These are phyloP conservation scores for Stagonosporopsis rhizophila DNA, from an alignment of 2,329 filamentous ascomycete species.

Conservation along the genomic window DNA sequence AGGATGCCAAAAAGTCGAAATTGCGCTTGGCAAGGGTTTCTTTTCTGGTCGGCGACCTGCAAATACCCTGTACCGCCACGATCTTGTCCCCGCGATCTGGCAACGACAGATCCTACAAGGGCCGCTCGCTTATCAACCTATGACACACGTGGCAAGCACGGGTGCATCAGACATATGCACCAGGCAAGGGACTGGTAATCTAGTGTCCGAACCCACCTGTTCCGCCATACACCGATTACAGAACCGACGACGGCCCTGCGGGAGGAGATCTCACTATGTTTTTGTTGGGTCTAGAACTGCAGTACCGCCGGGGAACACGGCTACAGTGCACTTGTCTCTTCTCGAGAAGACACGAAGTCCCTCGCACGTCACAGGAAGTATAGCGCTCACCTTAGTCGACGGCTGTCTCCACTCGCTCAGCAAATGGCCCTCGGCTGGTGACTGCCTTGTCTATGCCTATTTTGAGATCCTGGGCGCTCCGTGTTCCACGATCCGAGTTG, in stretches of 20 bases:
- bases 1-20: neutral
- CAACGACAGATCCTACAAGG: slow-evolving; percentile 16
- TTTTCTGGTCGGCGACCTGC: slow-evolving; percentile 19
- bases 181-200: slow-evolving; percentile 13
- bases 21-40: slow-evolving; percentile 10
- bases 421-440: slow-evolving; percentile 8
- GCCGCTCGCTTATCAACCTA: slow-evolving; percentile 17
- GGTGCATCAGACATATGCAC: slow-evolving; percentile 6
- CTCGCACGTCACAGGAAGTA: slow-evolving; percentile 10
- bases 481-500: neutral
- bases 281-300: slow-evolving; percentile 21
- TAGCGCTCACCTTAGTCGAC: slow-evolving; percentile 10
- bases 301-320: slow-evolving; percentile 17
- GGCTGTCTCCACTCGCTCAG: slow-evolving; percentile 8
- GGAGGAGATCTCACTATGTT: slow-evolving; percentile 8
- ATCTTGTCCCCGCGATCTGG: slow-evolving; percentile 23
- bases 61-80: slow-evolving; percentile 20
- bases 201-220: slow-evolving; percentile 12
- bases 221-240: slow-evolving; percentile 17
- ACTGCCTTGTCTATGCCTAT: slow-evolving; percentile 6
- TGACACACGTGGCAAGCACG: slow-evolving; percentile 19
- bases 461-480: slow-evolving; percentile 4
- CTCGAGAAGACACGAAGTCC: slow-evolving; percentile 3
- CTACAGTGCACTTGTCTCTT: slow-evolving; percentile 17
- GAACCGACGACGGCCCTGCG: slow-evolving; percentile 4